Conservation (phyloP, 1,284 basidiomycete genomes). For the Ceratobasidium sp. region DNA sequence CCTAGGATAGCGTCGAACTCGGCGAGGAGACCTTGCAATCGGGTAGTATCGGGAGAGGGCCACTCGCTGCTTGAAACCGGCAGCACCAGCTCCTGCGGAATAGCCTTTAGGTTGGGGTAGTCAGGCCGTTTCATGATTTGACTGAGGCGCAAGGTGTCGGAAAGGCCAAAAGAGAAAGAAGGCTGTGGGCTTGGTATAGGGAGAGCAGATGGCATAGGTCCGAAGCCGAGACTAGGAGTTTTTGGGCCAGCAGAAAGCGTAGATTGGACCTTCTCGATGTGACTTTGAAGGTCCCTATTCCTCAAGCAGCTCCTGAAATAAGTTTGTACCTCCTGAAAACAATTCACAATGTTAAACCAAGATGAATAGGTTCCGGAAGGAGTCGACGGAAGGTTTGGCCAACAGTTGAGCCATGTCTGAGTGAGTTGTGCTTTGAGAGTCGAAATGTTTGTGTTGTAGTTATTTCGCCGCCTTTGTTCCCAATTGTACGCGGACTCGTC, state of each 20-base stretch:
- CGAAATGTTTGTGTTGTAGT: conserved; percentile 5
- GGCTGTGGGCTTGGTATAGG: background rate
- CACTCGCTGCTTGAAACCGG: background rate
- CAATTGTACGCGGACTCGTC: background rate
- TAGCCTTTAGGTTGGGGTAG: background rate
- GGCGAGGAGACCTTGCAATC: background rate
- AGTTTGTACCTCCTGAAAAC: background rate
- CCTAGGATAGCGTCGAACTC: background rate
- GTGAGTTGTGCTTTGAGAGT: background rate
- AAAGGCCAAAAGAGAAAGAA: background rate
- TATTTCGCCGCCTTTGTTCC: background rate
- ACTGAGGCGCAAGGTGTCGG: background rate
- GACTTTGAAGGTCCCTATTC: conserved; percentile 18
- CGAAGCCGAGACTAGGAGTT: background rate
- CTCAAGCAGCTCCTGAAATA: conserved; percentile 20
- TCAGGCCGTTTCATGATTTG: background rate
- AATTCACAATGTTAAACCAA: background rate
- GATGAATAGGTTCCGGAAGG: background rate
- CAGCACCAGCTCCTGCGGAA: background rate
- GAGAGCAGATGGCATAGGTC: background rate
- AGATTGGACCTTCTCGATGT: background rate
- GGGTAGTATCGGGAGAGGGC: background rate
- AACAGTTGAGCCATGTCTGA: background rate
- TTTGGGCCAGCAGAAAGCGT: background rate
- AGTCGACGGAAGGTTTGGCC: background rate